phyloP scores from a whole-genome alignment of 768 basidiomycete species.

The Pulveroboletus sp. region DNA sequence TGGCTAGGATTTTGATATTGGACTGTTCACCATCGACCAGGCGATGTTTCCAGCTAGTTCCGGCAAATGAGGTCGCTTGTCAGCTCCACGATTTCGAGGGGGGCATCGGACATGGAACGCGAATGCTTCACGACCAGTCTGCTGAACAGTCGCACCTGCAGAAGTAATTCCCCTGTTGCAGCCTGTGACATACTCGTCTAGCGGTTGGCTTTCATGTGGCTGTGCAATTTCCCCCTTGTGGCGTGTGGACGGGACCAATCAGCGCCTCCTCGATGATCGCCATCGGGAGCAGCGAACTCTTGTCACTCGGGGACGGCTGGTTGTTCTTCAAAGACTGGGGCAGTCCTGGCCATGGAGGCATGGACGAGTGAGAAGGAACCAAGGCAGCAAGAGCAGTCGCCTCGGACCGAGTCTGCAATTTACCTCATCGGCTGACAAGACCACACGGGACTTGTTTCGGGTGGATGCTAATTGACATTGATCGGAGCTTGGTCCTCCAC shows the following conservation, averaged over 20 bases:
- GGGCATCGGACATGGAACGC: constrained; percentile 16
- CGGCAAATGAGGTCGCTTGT: constrained; percentile 1
- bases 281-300: not conserved
- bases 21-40: not conserved
- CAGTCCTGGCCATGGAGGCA: not conserved
- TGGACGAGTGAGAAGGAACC: not conserved
- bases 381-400: not conserved
- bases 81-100: not conserved
- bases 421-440: constrained; percentile 9
- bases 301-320: not conserved
- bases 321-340: not conserved
- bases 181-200: constrained; percentile 7
- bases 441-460: constrained; percentile 2
- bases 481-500: constrained; percentile 2
- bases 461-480: constrained; percentile 6
- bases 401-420: constrained; percentile 6
- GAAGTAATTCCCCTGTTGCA: constrained; percentile 6
- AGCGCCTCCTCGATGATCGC: constrained; percentile 10
- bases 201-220: constrained; percentile 2
- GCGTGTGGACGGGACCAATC: constrained; percentile 1
- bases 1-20: constrained; percentile 1
- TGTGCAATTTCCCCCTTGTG: constrained; percentile 8
- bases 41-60: constrained; percentile 7
- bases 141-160: constrained; percentile 3
- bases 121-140: constrained; percentile 18